Conservation (phyloP, 2,329 filamentous ascomycete genomes). For the Coleophoma cylindrospora region DNA sequence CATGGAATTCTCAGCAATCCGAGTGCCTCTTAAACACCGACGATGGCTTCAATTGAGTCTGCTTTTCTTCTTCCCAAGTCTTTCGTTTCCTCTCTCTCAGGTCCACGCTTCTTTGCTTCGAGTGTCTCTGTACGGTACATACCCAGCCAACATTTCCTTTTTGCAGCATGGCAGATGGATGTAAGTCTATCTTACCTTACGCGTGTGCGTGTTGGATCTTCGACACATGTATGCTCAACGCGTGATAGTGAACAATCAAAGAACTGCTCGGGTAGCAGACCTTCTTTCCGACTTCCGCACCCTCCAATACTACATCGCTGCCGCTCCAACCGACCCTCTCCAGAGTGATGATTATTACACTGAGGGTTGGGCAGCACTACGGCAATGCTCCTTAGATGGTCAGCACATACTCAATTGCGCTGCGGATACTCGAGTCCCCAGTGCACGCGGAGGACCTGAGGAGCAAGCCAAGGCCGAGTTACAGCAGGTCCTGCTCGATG, state of each 20-base stretch:
- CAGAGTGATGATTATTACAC: slow-evolving; percentile 56
- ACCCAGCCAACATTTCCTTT: slow-evolving; percentile 20
- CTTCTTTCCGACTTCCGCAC: slow-evolving; percentile 56
- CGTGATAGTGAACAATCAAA: slow-evolving; percentile 51
- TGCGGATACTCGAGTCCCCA: slow-evolving; percentile 55
- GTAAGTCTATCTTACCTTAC: slow-evolving; percentile 17
- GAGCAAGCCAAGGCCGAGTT: slow-evolving; percentile 60
- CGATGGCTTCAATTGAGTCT: not conserved
- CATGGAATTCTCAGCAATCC: too few species aligned
- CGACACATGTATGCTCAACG: too few species aligned
- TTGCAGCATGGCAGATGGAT: slow-evolving; percentile 24
- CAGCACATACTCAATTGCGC: slow-evolving; percentile 61
- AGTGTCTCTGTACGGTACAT: not conserved
- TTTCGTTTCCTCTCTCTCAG: too few species aligned
- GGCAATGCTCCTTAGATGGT: slow-evolving; percentile 58
- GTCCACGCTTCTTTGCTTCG: too few species aligned
- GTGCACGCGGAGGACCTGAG: slow-evolving; percentile 44
- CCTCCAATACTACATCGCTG: slow-evolving; percentile 58
- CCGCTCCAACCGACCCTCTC: slow-evolving; percentile 47
- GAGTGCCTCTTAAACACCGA: not conserved
- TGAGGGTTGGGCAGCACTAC: slow-evolving; percentile 56
- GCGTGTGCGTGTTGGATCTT: too few species aligned
- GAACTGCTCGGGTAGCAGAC: slow-evolving; percentile 55
- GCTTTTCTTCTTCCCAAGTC: too few species aligned
- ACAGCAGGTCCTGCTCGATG: slow-evolving; percentile 55